These are phyloP conservation scores for Mycosarcoma maydis DNA, from an alignment of 1,284 basidiomycete genomes.

Conservation along the genomic window DNA sequence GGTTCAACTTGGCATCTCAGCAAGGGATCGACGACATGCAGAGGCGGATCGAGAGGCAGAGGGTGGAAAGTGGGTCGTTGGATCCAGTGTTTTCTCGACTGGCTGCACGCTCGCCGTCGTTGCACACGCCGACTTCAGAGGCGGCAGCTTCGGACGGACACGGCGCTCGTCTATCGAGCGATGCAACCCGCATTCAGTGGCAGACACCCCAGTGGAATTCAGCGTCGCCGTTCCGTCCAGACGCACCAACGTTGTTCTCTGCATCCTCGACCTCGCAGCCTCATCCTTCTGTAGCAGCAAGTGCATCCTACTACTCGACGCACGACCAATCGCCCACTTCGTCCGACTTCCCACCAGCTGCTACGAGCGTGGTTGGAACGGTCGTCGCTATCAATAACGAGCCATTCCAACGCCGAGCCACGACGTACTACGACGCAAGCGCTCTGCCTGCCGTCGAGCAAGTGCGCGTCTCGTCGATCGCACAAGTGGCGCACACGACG, in stretches of 20 bases:
- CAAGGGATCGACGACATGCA: no score
- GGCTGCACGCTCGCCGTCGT: neutral
- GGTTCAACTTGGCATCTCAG: no score
- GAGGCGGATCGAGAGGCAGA: conserved; percentile 14
- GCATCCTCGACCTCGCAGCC: neutral
- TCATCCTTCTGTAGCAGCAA: neutral
- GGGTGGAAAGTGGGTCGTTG: conserved; percentile 21
- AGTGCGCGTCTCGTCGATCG: conserved; percentile 1
- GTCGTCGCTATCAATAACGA: no score
- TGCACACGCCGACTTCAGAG: conserved; percentile 4
- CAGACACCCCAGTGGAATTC: conserved; percentile 9
- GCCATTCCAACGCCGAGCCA: neutral
- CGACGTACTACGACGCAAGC: conserved; percentile 23
- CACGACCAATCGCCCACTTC: conserved; percentile 21
- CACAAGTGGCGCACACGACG: neutral
- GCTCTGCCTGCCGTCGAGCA: conserved; percentile 11
- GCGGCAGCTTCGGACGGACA: conserved; percentile 1
- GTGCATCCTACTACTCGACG: neutral
- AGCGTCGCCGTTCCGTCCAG: conserved; percentile 23
- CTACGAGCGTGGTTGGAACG: neutral
- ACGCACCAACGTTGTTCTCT: neutral
- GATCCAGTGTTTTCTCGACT: conserved; percentile 16
- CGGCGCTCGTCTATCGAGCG: neutral
- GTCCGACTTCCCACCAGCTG: conserved; percentile 12
- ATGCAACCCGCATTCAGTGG: no score